These are phyloP conservation scores for Nitzschia sp. DNA, from an alignment of 108 stramenopile genomes.

Conservation along the genomic window DNA sequence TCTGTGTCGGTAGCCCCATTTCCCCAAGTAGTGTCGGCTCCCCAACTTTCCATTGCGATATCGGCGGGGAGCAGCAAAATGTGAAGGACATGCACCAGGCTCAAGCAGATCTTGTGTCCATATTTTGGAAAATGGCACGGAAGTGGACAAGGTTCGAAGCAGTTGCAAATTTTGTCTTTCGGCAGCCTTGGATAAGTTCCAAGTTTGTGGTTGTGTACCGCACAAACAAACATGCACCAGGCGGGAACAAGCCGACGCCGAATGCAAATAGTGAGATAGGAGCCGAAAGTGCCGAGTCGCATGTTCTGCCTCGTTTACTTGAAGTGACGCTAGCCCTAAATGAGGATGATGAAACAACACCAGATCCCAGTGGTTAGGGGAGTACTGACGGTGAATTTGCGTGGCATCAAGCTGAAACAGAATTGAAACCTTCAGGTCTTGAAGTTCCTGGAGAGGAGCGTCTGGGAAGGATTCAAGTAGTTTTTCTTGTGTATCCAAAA, in stretches of 20 bases:
- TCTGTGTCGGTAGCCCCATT: slow-evolving; percentile 72
- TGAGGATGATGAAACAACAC: slow-evolving; percentile 77
- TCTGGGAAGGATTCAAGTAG: slow-evolving; percentile 41
- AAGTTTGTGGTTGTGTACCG: slow-evolving; percentile 59
- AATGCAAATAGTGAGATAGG: slow-evolving; percentile 61
- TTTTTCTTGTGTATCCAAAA: slow-evolving; percentile 36
- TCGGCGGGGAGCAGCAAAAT: slow-evolving; percentile 52
- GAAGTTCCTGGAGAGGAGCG: slow-evolving; percentile 39
- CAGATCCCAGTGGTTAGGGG: slow-evolving; percentile 42
- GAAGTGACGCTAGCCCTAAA: slow-evolving; percentile 47
- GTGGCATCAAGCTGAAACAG: slow-evolving; percentile 63
- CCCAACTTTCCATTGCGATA: slow-evolving; percentile 69
- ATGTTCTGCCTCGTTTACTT: slow-evolving; percentile 32
- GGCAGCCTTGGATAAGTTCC: slow-evolving; percentile 49
- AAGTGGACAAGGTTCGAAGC: slow-evolving; percentile 28
- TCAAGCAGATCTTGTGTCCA: slow-evolving; percentile 28
- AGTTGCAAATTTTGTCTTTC: slow-evolving; percentile 29
- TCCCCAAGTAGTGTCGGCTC: slow-evolving; percentile 48
- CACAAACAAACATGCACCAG: slow-evolving; percentile 66
- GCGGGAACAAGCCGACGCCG: slow-evolving; percentile 38
- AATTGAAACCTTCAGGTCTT: slow-evolving; percentile 31
- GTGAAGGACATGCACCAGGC: slow-evolving; percentile 12
- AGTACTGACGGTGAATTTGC: slow-evolving; percentile 35
- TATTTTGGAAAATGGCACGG: slow-evolving; percentile 38
- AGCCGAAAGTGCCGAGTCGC: slow-evolving; percentile 49